Evolutionary conservation across 305 asterid species (phyloP).

Genomic region (Fraxinus ornus): DNA sequence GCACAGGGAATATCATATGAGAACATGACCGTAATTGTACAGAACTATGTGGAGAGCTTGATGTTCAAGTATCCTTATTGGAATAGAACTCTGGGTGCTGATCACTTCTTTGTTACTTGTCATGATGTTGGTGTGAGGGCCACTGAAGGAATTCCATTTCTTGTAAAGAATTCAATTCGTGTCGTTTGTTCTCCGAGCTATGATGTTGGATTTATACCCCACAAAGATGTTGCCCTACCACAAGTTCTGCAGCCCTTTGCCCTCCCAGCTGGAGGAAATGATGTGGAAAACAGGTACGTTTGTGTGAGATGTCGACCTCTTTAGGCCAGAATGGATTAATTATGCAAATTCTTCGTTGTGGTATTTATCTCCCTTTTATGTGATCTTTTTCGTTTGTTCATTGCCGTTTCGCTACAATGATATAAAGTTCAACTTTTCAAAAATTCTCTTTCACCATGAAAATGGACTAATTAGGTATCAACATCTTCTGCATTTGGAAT

Average conservation of each 20-base stretch:
- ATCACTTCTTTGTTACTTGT: conserved; percentile 93
- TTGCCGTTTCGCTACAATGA: conserved; percentile 3
- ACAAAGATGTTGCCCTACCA: conserved; percentile 94
- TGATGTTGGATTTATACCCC: conserved; percentile 94
- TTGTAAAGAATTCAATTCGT: conserved; percentile 87
- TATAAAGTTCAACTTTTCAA: not conserved
- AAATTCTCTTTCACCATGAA: not conserved
- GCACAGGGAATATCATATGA: conserved; percentile 92
- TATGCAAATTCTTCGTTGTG: not conserved
- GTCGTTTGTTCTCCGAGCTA: conserved; percentile 97
- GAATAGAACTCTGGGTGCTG: conserved; percentile 97
- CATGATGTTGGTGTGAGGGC: conserved; percentile 99
- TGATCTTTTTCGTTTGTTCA: not conserved
- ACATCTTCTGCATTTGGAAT: not conserved
- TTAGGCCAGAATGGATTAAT: not conserved
- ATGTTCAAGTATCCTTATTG: conserved; percentile 76
- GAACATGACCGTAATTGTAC: conserved; percentile 87
- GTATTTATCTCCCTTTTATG: not conserved
- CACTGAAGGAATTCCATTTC: conserved; percentile 89
- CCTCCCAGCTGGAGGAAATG: conserved; percentile 95
- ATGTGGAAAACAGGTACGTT: conserved; percentile 71
- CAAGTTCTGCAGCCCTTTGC: conserved; percentile 97
- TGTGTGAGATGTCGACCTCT: conserved; percentile 3
- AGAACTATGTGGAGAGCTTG: conserved; percentile 76
- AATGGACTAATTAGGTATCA: conserved; percentile 11